A percentile compares a stretch with the other conserved stretches of the same genome.
These are phyloP conservation scores for Piper betle DNA, from an alignment of 164 flowering plant genomes.

Conservation along the genomic window DNA sequence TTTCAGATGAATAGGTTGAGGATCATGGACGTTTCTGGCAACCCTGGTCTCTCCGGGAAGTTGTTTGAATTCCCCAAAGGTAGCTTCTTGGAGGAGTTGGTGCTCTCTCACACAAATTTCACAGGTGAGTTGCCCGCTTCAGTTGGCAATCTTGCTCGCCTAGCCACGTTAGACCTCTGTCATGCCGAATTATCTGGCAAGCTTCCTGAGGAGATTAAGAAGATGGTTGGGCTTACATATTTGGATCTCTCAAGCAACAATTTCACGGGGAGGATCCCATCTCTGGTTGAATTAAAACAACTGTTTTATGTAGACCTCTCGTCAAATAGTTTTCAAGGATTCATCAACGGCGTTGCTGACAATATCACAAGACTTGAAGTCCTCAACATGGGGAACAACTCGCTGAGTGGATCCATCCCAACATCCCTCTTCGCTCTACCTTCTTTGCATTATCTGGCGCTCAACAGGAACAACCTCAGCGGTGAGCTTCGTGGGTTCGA, in stretches of 20 bases:
- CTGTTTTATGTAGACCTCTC: slow-evolving; percentile 33
- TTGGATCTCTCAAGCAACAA: slow-evolving; percentile 26
- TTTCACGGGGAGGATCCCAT: slow-evolving; percentile 7
- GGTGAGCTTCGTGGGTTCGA: slow-evolving; percentile 14
- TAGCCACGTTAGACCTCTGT: too few relatives aligned
- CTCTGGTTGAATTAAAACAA: slow-evolving; percentile 14
- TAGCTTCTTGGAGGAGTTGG: too few relatives aligned
- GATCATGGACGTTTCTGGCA: too few relatives aligned
- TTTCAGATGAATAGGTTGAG: too few relatives aligned
- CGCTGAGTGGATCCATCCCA: slow-evolving; percentile 30
- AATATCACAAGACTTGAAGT: slow-evolving; percentile 11
- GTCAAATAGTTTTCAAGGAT: slow-evolving; percentile 23
- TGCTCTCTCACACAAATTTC: too few relatives aligned
- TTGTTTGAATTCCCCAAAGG: too few relatives aligned
- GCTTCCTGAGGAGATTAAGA: too few relatives aligned
- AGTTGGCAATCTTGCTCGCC: too few relatives aligned
- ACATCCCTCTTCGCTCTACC: slow-evolving; percentile 26
- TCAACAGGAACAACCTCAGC: slow-evolving; percentile 21
- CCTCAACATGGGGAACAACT: slow-evolving; percentile 22
- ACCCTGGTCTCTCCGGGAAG: too few relatives aligned
- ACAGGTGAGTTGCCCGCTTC: too few relatives aligned
- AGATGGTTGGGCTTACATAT: slow-evolving; percentile 8
- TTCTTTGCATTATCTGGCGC: slow-evolving; percentile 14
- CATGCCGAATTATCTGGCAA: too few relatives aligned
- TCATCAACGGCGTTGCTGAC: slow-evolving; percentile 23